phyloP scores from a whole-genome alignment of 2,329 filamentous ascomycete species.

The Canariomyces notabilis region DNA sequence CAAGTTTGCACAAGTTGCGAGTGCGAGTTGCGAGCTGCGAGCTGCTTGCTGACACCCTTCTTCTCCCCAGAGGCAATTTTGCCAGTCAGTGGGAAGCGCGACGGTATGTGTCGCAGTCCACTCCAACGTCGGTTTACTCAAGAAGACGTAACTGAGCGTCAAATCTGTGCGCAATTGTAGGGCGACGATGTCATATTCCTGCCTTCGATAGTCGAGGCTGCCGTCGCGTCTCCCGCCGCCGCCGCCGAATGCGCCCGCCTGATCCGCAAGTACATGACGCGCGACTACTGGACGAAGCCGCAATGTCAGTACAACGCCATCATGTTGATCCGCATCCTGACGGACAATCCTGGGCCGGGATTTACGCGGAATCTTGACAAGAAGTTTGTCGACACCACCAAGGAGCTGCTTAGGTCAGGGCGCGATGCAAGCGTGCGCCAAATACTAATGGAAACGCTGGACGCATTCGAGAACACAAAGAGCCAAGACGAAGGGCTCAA shows the following conservation, averaged over 20 bases:
- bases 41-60: no score
- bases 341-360: conserved; percentile 82
- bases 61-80: conserved; percentile 83
- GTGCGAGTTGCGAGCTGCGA: no score
- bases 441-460: conserved; percentile 81
- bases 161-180: conserved; percentile 33
- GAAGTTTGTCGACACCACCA: conserved; percentile 72
- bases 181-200: conserved; percentile 90
- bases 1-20: no score
- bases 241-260: conserved; percentile 74
- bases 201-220: conserved; percentile 87
- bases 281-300: conserved; percentile 59
- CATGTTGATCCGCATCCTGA: conserved; percentile 88
- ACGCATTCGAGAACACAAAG: conserved; percentile 69
- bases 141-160: conserved; percentile 1
- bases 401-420: conserved; percentile 66
- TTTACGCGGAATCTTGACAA: conserved; percentile 90
- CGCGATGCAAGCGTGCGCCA: conserved; percentile 74
- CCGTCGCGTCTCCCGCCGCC: conserved; percentile 84
- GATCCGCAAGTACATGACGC: conserved; percentile 77
- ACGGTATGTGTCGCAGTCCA: conserved; percentile 39
- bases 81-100: conserved; percentile 63
- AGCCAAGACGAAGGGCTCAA: conserved; percentile 67
- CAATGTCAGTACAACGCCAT: conserved; percentile 91
- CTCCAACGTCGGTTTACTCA: neutral